Conservation (phyloP, 1,284 basidiomycete species). For the Singerocomus inundabilis region DNA sequence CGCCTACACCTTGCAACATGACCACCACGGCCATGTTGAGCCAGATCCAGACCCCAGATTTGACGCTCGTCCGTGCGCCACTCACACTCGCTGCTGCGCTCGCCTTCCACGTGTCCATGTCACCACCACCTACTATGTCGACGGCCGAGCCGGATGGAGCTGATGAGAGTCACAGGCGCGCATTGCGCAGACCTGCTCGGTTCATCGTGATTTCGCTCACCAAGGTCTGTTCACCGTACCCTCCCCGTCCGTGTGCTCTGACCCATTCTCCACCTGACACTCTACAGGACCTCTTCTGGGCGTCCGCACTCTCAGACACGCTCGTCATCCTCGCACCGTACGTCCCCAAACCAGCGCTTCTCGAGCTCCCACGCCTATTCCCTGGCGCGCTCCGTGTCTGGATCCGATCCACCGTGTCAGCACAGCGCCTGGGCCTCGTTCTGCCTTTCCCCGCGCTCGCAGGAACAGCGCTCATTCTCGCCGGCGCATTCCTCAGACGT, state of each 20-base stretch:
- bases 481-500: constrained; percentile 20
- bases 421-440: neutral
- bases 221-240: constrained; percentile 5
- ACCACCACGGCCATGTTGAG: too few species aligned
- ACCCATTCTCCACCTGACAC: neutral
- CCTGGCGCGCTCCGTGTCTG: neutral
- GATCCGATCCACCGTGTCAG: neutral
- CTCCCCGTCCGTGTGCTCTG: neutral
- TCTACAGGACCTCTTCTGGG: constrained; percentile 27
- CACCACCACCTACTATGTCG: too few species aligned
- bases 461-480: constrained; percentile 18
- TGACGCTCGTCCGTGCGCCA: too few species aligned
- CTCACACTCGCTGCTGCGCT: constrained; percentile 17
- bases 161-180: neutral
- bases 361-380: neutral
- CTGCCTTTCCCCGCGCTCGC: neutral
- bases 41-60: too few species aligned
- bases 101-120: constrained; percentile 26
- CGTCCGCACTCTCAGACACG: constrained; percentile 16
- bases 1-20: too few species aligned
- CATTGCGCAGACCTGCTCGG: constrained; percentile 5
- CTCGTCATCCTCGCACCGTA: constrained; percentile 10
- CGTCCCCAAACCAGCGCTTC: neutral
- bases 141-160: neutral
- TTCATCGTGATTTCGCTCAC: constrained; percentile 8